These are phyloP conservation scores for Candida odintsovae DNA, from an alignment of 805 yeast genomes.

Conservation along the genomic window DNA sequence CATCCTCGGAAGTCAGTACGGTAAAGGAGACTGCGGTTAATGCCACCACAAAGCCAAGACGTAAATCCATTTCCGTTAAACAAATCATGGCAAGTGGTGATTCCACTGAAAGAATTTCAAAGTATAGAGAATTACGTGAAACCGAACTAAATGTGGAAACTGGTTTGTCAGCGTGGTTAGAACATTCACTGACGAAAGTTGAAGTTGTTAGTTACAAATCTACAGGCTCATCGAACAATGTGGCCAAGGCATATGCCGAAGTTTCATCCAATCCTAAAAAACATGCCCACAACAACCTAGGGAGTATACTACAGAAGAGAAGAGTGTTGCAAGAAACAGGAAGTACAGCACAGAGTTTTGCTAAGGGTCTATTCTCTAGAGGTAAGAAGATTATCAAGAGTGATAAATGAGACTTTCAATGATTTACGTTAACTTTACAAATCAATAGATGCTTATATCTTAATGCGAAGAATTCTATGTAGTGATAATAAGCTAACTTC, in stretches of 20 bases:
- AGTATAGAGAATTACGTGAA: conserved; percentile 36
- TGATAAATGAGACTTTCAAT: conserved; percentile 6
- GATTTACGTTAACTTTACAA: too few species aligned
- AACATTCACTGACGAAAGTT: conserved; percentile 27
- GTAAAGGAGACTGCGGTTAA: conserved; percentile 7
- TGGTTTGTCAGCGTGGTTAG: conserved; percentile 55
- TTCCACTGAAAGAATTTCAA: conserved; percentile 35
- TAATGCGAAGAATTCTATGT: too few species aligned
- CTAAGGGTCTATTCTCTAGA: conserved; percentile 49
- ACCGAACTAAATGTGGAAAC: conserved; percentile 43
- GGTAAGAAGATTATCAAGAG: conserved; percentile 46
- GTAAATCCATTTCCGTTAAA: conserved; percentile 14
- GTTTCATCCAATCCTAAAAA: conserved; percentile 34
- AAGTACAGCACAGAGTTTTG: conserved; percentile 44
- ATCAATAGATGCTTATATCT: too few species aligned
- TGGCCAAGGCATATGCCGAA: conserved; percentile 59
- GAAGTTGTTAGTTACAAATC: conserved; percentile 24
- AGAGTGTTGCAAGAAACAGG: conserved; percentile 46
- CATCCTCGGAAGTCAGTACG: neutral
- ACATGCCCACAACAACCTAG: conserved; percentile 32
- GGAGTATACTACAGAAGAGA: conserved; percentile 45
- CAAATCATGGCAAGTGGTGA: conserved; percentile 34
- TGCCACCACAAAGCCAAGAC: neutral
- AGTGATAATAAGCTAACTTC: too few species aligned
- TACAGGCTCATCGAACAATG: conserved; percentile 31